Conservation (phyloP, 495 filamentous ascomycete species). For the Trichocladium uniseriatum region DNA sequence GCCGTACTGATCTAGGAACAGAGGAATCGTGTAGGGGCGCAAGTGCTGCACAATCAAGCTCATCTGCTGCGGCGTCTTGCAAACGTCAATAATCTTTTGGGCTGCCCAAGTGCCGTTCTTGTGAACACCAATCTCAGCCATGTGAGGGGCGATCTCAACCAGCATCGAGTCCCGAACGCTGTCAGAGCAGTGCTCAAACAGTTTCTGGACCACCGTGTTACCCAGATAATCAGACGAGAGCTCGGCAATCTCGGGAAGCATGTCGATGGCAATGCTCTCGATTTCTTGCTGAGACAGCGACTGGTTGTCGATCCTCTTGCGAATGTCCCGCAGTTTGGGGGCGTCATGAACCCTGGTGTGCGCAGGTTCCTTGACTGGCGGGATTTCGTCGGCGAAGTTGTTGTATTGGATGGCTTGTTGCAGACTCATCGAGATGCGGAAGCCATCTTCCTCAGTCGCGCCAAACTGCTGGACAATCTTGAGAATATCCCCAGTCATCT, state of each 20-base stretch:
- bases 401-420: conserved; percentile 66
- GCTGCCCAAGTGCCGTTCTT: conserved; percentile 99
- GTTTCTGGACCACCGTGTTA: conserved; percentile 98
- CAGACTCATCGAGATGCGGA: conserved; percentile 62
- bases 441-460: conserved; percentile 68
- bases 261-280: conserved; percentile 79
- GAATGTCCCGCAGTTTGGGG: conserved; percentile 88
- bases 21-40: conserved; percentile 71
- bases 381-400: conserved; percentile 71
- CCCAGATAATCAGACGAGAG: conserved; percentile 91
- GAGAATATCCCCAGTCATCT: conserved; percentile 72
- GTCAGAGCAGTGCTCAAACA: conserved; percentile 95
- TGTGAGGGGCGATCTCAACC: conserved; percentile 72
- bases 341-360: conserved; percentile 91
- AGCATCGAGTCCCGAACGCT: conserved; percentile 86
- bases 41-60: conserved; percentile 72
- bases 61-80: conserved; percentile 77
- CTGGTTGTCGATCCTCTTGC: conserved; percentile 94
- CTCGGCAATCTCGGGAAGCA: conserved; percentile 95
- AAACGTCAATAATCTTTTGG: conserved; percentile 97
- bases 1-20: conserved; percentile 95
- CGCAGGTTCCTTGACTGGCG: conserved; percentile 77
- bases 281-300: conserved; percentile 77
- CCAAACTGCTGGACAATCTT: conserved; percentile 85
- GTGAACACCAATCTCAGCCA: conserved; percentile 94